A percentile compares a stretch with the other conserved stretches of the same genome.
phyloP scores from a whole-genome alignment of 2,329 filamentous ascomycete species.

The Paecilomyces dactylethromorphus region DNA sequence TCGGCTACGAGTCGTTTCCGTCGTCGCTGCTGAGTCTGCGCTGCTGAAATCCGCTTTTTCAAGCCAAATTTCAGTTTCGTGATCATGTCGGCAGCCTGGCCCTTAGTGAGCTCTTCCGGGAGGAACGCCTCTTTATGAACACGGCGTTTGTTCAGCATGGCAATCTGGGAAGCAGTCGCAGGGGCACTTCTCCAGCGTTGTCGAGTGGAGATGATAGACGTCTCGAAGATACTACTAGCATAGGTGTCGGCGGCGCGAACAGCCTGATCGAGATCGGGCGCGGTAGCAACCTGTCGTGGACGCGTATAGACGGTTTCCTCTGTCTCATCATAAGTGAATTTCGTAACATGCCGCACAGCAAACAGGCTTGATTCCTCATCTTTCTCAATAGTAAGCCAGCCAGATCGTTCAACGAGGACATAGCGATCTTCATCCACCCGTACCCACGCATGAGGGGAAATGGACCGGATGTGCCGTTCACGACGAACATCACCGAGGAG shows the following conservation, averaged over 20 bases:
- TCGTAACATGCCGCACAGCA: conserved; percentile 27
- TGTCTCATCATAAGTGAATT: conserved; percentile 16
- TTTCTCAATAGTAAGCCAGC: conserved; percentile 51
- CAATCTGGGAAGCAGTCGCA: conserved; percentile 49
- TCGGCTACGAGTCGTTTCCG: conserved; percentile 37
- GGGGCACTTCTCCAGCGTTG: conserved; percentile 64
- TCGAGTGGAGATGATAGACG: conserved; percentile 57
- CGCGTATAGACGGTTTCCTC: conserved; percentile 55
- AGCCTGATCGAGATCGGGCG: conserved; percentile 63
- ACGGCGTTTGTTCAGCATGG: conserved; percentile 36
- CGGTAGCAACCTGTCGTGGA: conserved; percentile 62
- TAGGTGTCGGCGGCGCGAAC: conserved; percentile 82
- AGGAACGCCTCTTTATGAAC: conserved; percentile 55
- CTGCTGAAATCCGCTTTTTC: conserved; percentile 50
- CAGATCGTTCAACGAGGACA: conserved; percentile 60
- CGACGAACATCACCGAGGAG: conserved; percentile 74
- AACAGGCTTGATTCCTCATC: conserved; percentile 15
- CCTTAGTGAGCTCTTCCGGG: conserved; percentile 61
- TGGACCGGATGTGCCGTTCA: conserved; percentile 68
- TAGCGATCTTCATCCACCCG: conserved; percentile 64
- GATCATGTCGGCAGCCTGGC: conserved; percentile 80
- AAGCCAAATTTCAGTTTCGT: conserved; percentile 82
- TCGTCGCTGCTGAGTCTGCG: conserved; percentile 48
- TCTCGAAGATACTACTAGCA: conserved; percentile 60
- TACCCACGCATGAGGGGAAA: conserved; percentile 79